Evolutionary conservation across 345 rosid species (phyloP).

Genomic region (Dovyalis caffra): DNA sequence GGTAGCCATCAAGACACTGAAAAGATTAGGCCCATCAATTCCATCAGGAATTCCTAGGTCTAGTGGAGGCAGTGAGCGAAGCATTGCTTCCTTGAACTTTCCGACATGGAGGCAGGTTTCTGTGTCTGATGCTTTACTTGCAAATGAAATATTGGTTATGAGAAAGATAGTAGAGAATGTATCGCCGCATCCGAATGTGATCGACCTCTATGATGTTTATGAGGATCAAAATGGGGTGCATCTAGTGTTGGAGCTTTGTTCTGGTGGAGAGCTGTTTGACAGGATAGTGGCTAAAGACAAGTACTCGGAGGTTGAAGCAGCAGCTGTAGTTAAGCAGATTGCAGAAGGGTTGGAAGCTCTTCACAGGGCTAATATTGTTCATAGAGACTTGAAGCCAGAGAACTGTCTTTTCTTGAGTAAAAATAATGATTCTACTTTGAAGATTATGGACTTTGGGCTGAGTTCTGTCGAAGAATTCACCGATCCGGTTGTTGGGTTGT

Average conservation of each 20-base stretch:
- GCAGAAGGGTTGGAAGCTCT: slow-evolving; percentile 51
- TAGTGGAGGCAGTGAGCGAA: slow-evolving; percentile 1
- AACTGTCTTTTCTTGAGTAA: slow-evolving; percentile 56
- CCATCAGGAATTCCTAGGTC: slow-evolving; percentile 15
- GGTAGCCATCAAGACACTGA: slow-evolving; percentile 60
- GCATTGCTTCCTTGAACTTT: slow-evolving; percentile 25
- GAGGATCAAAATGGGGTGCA: slow-evolving; percentile 65
- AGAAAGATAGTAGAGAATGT: slow-evolving; percentile 59
- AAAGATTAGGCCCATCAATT: slow-evolving; percentile 32
- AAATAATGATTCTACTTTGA: slow-evolving; percentile 49
- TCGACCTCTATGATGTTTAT: slow-evolving; percentile 59
- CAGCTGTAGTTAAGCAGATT: slow-evolving; percentile 51
- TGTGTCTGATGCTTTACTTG: slow-evolving; percentile 52
- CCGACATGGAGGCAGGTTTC: slow-evolving; percentile 50
- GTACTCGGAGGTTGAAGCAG: slow-evolving; percentile 51
- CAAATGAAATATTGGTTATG: slow-evolving; percentile 67
- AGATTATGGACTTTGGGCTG: slow-evolving; percentile 74
- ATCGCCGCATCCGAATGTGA: slow-evolving; percentile 59
- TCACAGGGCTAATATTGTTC: slow-evolving; percentile 53
- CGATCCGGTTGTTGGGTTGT: slow-evolving; percentile 66
- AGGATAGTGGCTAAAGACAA: slow-evolving; percentile 45
- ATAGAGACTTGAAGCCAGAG: slow-evolving; percentile 68
- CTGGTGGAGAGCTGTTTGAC: slow-evolving; percentile 61
- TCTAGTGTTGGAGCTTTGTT: slow-evolving; percentile 58
- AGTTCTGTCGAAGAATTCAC: slow-evolving; percentile 64